Evolutionary conservation across 371 early-diverging fungal species (phyloP), one percentile per base, ranked within the genome.

Genomic region (Apophysomyces ossiformis): DNA sequence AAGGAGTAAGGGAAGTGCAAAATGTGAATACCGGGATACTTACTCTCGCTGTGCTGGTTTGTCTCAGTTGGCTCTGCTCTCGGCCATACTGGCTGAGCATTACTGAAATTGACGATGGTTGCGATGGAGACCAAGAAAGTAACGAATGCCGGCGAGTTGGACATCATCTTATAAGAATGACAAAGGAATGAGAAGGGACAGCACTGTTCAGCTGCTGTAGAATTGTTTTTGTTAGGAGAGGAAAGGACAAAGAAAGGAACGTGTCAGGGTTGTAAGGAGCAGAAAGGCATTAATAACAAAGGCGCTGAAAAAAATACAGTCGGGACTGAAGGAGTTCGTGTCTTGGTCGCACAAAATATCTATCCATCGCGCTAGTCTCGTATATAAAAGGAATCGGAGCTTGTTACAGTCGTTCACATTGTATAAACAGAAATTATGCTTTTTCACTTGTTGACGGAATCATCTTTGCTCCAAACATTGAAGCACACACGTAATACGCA

Each of bases 221-320:
- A 12, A 16, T 18, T 18, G n/a, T 18, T 50, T 50, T 50, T 50
- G 41, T 41, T 41, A 41, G 41, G 41, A 41, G 41, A 50, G 54
- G 54, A 50, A 21, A 50, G 54, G 21, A 50, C 21, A 50, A 50
- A 50, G 54, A 50, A 21, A 50, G 54, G 54, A 50, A 50, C 54
- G 54, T 50, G 54, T 50, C 54, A 50, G 54, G 54, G 54, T 50
- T 50, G 21, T 50, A 50, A 50, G 54, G 54, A 50, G 54, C 54
- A 50, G 54, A 21, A 50, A 50, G 54, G 16, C 54, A 50, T 50
- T 21, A 50, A 50, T 50, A 50, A 50, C 54, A 50, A 50, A 50
- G 21, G 21, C 16, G 54, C 9, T 7, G 21, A 50, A 50, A 50
- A 50, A 50, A 50, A 21, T 18, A 50, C 21, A 50, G 32, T 50